A percentile compares a stretch with the other conserved stretches of the same genome.
phyloP scores from a whole-genome alignment of 2,329 filamentous ascomycete species.

The Orbilia oligospora region DNA sequence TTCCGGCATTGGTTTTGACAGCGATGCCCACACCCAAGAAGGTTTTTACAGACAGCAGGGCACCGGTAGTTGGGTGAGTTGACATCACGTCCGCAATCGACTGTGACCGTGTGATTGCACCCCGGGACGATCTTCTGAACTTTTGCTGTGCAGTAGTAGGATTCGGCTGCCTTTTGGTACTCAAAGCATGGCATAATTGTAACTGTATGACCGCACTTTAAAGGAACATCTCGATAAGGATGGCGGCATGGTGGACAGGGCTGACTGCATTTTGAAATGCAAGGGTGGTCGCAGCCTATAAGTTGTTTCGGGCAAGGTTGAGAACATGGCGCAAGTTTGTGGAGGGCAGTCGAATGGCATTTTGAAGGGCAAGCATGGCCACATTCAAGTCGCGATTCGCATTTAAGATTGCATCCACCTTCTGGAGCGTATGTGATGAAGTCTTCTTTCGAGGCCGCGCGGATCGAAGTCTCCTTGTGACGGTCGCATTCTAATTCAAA shows the following conservation, averaged over 20 bases:
- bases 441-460: slow-evolving; percentile 72
- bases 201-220: slow-evolving; percentile 62
- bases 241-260: slow-evolving; percentile 59
- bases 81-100: slow-evolving; percentile 72
- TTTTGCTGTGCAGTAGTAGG: slow-evolving; percentile 70
- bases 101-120: slow-evolving; percentile 72
- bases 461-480: slow-evolving; percentile 72
- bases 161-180: slow-evolving; percentile 68
- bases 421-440: slow-evolving; percentile 74
- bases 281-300: slow-evolving; percentile 65
- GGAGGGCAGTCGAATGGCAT: slow-evolving; percentile 64
- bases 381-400: slow-evolving; percentile 65
- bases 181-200: slow-evolving; percentile 66
- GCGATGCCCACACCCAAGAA: slow-evolving; percentile 73
- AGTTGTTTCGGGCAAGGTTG: slow-evolving; percentile 65
- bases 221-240: slow-evolving; percentile 35
- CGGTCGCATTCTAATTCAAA: slow-evolving; percentile 75
- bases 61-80: slow-evolving; percentile 69
- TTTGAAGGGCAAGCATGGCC: slow-evolving; percentile 64
- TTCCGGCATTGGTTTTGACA: slow-evolving; percentile 71
- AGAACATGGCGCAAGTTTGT: slow-evolving; percentile 65
- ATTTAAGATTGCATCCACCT: slow-evolving; percentile 73
- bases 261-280: slow-evolving; percentile 66
- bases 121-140: slow-evolving; percentile 71
- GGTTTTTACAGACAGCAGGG: slow-evolving; percentile 68